Percentiles rank a stretch among this genome's conserved stretches.
Evolutionary conservation across 305 asterid species (phyloP).

Genomic region (Solanum hybrid): DNA sequence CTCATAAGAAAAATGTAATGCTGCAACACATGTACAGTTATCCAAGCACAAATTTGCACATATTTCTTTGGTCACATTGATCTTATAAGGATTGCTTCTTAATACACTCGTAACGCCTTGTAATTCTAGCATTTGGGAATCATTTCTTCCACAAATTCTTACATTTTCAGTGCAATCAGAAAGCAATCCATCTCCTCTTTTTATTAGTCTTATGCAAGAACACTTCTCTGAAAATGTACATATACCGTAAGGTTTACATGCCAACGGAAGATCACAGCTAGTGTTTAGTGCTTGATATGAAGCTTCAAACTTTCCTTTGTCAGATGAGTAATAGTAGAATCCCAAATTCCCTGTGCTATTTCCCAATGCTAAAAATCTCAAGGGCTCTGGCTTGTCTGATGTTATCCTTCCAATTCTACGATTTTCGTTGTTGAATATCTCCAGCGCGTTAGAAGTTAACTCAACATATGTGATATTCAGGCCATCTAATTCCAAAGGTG

Average conservation of each 20-base stretch:
- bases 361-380: slow-evolving; percentile 50
- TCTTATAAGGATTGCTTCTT: slow-evolving; percentile 22
- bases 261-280: slow-evolving; percentile 70
- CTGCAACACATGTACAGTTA: slow-evolving; percentile 60
- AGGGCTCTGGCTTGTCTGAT: slow-evolving; percentile 26
- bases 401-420: slow-evolving; percentile 34
- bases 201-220: slow-evolving; percentile 40
- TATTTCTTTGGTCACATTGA: slow-evolving; percentile 23
- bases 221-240: slow-evolving; percentile 56
- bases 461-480: slow-evolving; percentile 53
- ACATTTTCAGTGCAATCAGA: slow-evolving; percentile 21
- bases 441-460: slow-evolving; percentile 51
- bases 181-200: slow-evolving; percentile 10
- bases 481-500: slow-evolving; percentile 20
- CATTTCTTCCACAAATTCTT: slow-evolving; percentile 23
- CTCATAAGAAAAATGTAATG: slow-evolving; percentile 21
- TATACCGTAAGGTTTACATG: slow-evolving; percentile 54
- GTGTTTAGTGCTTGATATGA: slow-evolving; percentile 50
- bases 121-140: slow-evolving; percentile 54
- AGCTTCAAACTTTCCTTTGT: slow-evolving; percentile 34
- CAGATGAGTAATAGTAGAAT: slow-evolving; percentile 47
- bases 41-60: slow-evolving; percentile 43
- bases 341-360: slow-evolving; percentile 53
- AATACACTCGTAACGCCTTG: slow-evolving; percentile 49
- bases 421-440: slow-evolving; percentile 36